A percentile compares a stretch with the other conserved stretches of the same genome.
Conservation (phyloP, 306 rosid species). For the Hippophae gyantsensis region DNA sequence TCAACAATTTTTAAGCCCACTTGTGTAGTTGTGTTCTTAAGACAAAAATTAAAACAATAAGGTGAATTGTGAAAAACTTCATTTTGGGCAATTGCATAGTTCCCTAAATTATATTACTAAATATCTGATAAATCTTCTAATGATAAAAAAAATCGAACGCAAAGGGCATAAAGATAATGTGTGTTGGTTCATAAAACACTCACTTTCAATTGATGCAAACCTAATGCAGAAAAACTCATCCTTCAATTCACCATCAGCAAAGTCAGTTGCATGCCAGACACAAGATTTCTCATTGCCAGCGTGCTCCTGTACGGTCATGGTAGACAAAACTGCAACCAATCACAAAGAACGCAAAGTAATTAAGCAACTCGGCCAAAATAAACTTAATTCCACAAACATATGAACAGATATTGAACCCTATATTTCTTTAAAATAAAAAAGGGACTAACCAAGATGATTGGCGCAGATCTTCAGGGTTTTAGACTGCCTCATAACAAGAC, state of each 20-base stretch:
- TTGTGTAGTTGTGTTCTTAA: too few relatives aligned
- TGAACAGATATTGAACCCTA: background rate
- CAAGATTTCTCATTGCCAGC: constrained; percentile 96
- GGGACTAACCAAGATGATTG: constrained; percentile 60
- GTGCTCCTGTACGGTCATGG: constrained; percentile 84
- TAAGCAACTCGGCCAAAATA: constrained; percentile 1
- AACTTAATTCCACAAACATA: background rate
- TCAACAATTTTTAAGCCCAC: too few relatives aligned
- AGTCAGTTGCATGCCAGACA: constrained; percentile 95
- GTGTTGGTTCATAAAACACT: constrained; percentile 14
- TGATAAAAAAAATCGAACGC: background rate
- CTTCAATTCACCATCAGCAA: constrained; percentile 92
- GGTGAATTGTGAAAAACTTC: too few relatives aligned
- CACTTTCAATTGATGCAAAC: constrained; percentile 87
- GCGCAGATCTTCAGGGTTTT: constrained; percentile 91
- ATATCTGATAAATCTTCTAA: too few relatives aligned
- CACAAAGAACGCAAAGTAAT: background rate
- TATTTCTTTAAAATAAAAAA: too few relatives aligned
- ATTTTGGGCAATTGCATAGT: too few relatives aligned
- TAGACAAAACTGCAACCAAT: constrained; percentile 45
- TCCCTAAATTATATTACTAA: background rate
- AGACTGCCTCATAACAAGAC: constrained; percentile 87
- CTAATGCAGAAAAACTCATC: constrained; percentile 94
- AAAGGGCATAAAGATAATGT: background rate
- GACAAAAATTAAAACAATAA: too few relatives aligned